Evolutionary conservation across 768 basidiomycete genomes (phyloP).

Genomic region (Trametopsis cervina): DNA sequence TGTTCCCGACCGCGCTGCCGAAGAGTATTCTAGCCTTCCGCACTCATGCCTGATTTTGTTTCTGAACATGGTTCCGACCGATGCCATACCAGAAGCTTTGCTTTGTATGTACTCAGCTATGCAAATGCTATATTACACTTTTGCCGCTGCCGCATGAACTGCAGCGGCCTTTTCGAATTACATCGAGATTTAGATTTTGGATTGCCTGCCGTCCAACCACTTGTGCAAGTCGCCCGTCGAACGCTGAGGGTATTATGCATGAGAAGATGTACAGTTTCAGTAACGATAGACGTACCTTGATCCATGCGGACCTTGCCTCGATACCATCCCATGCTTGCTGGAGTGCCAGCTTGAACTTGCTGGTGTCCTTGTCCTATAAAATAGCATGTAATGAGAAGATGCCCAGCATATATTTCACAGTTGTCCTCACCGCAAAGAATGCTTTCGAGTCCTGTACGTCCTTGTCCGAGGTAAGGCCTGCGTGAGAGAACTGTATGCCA

Average conservation of each 20-base stretch:
- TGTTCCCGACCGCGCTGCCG: constrained; percentile 4
- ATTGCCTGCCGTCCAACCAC: constrained; percentile 44
- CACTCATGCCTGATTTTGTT: neutral
- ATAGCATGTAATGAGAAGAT: constrained; percentile 8
- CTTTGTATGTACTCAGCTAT: neutral
- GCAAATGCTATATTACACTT: no score
- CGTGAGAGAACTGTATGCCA: constrained; percentile 28
- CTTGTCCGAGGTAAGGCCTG: constrained; percentile 51
- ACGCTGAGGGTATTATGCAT: constrained; percentile 35
- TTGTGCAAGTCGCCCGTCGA: constrained; percentile 47
- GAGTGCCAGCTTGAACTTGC: constrained; percentile 58
- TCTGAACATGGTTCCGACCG: neutral
- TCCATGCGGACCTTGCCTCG: constrained; percentile 49
- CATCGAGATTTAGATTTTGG: neutral
- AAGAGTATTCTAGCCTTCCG: neutral
- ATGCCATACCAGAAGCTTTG: no score
- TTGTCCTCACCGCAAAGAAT: constrained; percentile 85
- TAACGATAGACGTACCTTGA: constrained; percentile 39
- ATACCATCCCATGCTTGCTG: constrained; percentile 67
- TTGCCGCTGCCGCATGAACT: neutral
- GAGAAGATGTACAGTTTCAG: neutral
- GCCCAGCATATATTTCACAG: no score
- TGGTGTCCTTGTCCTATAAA: constrained; percentile 54
- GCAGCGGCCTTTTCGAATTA: neutral
- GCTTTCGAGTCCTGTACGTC: constrained; percentile 56